Base-by-base conservation (phyloP, 768 basidiomycete genomes). In the Amanita rubescens region DNA sequence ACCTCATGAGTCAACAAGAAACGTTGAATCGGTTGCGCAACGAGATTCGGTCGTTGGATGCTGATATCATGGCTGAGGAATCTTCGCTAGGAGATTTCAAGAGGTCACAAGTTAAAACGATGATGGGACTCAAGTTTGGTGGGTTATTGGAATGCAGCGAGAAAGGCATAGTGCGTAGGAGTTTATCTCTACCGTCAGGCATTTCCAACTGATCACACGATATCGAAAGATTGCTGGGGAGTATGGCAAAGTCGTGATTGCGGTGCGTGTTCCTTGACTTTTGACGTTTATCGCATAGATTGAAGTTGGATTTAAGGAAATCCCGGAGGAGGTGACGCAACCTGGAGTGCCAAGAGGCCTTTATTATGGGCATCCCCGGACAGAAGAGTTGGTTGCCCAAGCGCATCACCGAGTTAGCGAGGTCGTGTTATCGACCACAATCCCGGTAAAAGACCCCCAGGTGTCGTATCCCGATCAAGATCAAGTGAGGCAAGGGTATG, bases 61-160 rank as follows among this genome's bases (percentile, higher is more conserved):
- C 82, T 2, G 86, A 93, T 17, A 94, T 97, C 52, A 71, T 93
- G 72, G 77, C 71, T 1, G 89, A 92, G 58, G 94, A 95, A 61
- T 82, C 91, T 0, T 75, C 77, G 11, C 59, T 95, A 3, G 81
- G 87, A 0, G 92, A 95, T 63, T 89, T 85, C 65, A 97, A 95
- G 69, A 80, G 94, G 34, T 68, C 73, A 5, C 78, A 77, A 12
- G 75, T 85, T 2, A 81, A 79, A 57, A 72, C 77, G 39, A 88
- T 84, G 71, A 81, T 95, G 79, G 79, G 80, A 1, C 69, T 90
- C 60, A 94, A 95, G 71, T 94, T 94, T 63, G 91, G 90, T 20
- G 93, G 90, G 5, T 68, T 95, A 41, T 67, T 84, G 42, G 94
- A 96, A 66, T 83, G 81, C 53, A 87, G 85, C 50, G 88, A 94